Base-by-base conservation (phyloP, 176 grass and related monocot genomes). In the Carex pumila region DNA sequence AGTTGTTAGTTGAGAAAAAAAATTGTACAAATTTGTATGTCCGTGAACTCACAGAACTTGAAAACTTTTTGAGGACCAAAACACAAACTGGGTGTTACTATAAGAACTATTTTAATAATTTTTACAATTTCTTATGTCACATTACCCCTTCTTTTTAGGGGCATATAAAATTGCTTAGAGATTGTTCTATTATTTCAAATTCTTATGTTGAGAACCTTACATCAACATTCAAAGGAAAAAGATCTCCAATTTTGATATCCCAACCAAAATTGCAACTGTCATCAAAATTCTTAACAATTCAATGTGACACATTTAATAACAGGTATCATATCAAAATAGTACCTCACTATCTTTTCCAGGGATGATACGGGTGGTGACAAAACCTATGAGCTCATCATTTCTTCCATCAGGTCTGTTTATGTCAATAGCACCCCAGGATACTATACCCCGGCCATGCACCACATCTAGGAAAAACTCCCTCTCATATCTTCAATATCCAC, bases 391-490 rank as follows among this genome's bases (percentile, higher is more conserved):
- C 79, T 99, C 89, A 81, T 88, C 91, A 58, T 84, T 87, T 69
- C n/a, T 54, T 1, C 92, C 91, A 87, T 94, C 89, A 55, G 91
- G 87, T 86, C 86, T 89, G 80, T 89, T 92, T 61, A 89, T 89
- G 65, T 99, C 96, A 88, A 99, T 85, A 61, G 93, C 93, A 15
- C 86, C 96, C 96, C 96, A 99, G 47, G 96, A 95, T 83, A 95
- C 55, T 80, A 95, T 90, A 36, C 96, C 96, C 90, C 91, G 68
- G 37, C 93, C 89, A 62, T 87, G 92, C 64, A 99, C 93, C 81
- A 95, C 96, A 67, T 90, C 93, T 83, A 99, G 88, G 86, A 99
- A 99, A 75, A 99, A 99, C 81, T 99, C 96, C 59, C 87, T 93
- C 87, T 99, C 96, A 85, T 99, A 99, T 77, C 95, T 98, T 70